Conservation (phyloP, 148 eudicot genomes). For the Dysphania ambrosioides region DNA sequence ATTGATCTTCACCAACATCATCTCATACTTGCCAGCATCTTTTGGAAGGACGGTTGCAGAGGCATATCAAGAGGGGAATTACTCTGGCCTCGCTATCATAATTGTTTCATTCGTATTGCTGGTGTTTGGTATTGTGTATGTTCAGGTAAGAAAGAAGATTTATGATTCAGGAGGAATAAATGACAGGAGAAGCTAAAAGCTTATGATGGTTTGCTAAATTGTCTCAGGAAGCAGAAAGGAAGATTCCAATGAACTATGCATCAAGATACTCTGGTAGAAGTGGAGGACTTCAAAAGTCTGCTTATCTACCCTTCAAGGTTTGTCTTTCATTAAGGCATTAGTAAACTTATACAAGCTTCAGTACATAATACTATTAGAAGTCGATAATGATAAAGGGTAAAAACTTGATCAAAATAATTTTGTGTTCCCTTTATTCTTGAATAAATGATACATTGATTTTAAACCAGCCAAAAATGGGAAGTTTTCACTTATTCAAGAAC, state of each 20-base stretch:
- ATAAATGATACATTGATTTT: neutral
- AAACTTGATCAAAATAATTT: neutral
- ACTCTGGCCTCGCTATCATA: constrained; percentile 67
- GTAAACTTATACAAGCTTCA: neutral
- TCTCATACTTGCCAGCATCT: constrained; percentile 95
- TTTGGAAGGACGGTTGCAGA: constrained; percentile 93
- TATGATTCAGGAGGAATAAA: neutral
- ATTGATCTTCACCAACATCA: constrained; percentile 91
- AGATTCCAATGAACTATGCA: constrained; percentile 96
- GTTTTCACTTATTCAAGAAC: too few relatives aligned
- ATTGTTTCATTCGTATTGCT: constrained; percentile 60
- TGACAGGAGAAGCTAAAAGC: constrained; percentile 2
- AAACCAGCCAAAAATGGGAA: too few relatives aligned
- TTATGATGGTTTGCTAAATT: constrained; percentile 27
- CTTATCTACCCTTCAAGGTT: constrained; percentile 96
- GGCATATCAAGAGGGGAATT: constrained; percentile 91
- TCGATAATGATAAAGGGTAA: too few relatives aligned
- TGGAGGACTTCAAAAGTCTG: constrained; percentile 89
- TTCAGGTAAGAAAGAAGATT: constrained; percentile 57
- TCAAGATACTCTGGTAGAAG: constrained; percentile 77
- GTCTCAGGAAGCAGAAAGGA: constrained; percentile 98
- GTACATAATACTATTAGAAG: neutral
- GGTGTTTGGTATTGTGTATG: constrained; percentile 96
- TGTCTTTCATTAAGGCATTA: constrained; percentile 2
- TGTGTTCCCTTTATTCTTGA: neutral